phyloP scores from a whole-genome alignment of 2,329 filamentous ascomycete species.

The Fusarium nanum region DNA sequence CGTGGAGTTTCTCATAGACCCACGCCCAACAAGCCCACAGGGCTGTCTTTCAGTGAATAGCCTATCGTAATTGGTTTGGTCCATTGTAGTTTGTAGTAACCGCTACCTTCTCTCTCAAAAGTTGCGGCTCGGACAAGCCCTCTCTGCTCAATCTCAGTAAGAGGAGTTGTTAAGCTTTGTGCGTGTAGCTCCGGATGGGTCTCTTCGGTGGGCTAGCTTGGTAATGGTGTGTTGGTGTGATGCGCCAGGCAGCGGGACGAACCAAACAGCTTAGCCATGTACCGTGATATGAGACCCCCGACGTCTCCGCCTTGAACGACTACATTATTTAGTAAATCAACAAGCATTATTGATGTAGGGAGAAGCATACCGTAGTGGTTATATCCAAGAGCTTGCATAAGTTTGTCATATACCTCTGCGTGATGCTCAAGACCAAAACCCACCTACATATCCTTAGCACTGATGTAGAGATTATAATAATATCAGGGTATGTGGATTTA shows the following conservation, averaged over 20 bases:
- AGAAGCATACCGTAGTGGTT: background rate
- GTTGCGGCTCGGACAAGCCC: background rate
- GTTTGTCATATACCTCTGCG: background rate
- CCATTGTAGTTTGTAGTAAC: background rate
- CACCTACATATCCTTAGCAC: no score
- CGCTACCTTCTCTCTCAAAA: background rate
- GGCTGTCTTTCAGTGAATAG: background rate
- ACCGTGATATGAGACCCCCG: background rate
- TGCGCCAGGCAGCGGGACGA: no score
- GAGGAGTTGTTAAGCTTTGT: no score
- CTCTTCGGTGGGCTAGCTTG: no score
- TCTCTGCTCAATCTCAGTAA: background rate
- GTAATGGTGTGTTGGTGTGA: no score
- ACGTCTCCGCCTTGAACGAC: slow-evolving; percentile 6
- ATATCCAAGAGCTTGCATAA: slow-evolving; percentile 5
- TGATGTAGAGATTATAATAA: no score
- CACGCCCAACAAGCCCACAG: background rate
- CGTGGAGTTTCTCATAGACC: background rate
- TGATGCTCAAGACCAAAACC: background rate
- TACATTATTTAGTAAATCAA: no score
- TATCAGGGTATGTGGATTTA: no score
- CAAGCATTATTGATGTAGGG: no score
- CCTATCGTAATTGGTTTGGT: background rate
- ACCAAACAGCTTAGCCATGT: background rate
- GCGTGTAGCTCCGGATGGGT: no score